Conservation (phyloP, 805 yeast species). For the Yamadazyma tumulicola region DNA sequence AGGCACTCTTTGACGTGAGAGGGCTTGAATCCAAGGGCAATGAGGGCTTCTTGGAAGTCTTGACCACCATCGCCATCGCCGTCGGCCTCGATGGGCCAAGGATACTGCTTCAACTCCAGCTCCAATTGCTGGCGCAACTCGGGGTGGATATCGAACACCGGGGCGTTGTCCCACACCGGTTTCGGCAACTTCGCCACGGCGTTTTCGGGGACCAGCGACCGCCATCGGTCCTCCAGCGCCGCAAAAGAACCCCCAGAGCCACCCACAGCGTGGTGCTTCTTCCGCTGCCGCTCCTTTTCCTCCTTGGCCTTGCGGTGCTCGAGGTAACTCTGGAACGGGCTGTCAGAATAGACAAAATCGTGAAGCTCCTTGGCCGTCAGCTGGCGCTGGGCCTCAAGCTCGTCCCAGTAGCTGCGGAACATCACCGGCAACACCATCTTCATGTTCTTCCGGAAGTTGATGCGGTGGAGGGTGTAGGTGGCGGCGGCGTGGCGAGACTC, state of each 20-base stretch:
- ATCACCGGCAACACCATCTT: slow-evolving; percentile 84
- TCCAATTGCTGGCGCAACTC: slow-evolving; percentile 64
- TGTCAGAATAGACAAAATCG: slow-evolving; percentile 53
- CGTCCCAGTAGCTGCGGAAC: slow-evolving; percentile 76
- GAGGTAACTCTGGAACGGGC: slow-evolving; percentile 63
- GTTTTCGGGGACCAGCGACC: slow-evolving; percentile 10
- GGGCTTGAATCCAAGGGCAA: slow-evolving; percentile 60
- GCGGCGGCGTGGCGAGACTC: slow-evolving; percentile 93
- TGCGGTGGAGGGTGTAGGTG: slow-evolving; percentile 76
- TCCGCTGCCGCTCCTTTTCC: slow-evolving; percentile 5
- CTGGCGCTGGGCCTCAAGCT: slow-evolving; percentile 57
- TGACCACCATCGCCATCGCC: background rate
- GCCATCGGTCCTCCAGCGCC: slow-evolving; percentile 1
- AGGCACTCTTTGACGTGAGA: slow-evolving; percentile 73
- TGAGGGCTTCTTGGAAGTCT: slow-evolving; percentile 8
- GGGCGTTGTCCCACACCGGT: slow-evolving; percentile 73
- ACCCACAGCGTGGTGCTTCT: slow-evolving; percentile 1
- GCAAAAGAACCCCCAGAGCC: slow-evolving; percentile 8
- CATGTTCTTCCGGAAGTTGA: slow-evolving; percentile 76
- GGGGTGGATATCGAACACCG: slow-evolving; percentile 64
- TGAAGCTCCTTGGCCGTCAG: slow-evolving; percentile 44
- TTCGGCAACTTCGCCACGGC: no score
- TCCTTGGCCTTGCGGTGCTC: background rate
- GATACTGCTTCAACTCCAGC: slow-evolving; percentile 50
- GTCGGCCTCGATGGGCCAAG: slow-evolving; percentile 41